Percentiles rank a stretch among this genome's conserved stretches.
These are phyloP conservation scores for Boletus putidus DNA, from an alignment of 1,284 basidiomycete species.

Conservation along the genomic window DNA sequence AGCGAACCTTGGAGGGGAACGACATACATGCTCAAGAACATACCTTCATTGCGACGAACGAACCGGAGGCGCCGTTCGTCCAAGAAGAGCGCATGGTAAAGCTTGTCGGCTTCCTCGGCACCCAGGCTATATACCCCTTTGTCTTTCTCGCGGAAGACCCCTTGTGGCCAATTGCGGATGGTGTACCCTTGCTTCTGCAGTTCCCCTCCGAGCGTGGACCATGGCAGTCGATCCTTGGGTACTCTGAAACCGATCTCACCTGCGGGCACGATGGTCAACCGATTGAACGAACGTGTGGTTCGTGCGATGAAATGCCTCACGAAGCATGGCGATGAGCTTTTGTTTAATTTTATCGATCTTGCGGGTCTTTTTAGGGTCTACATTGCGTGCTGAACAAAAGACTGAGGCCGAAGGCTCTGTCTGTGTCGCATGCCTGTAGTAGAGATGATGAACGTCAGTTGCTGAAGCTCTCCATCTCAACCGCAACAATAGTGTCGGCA, in stretches of 20 bases:
- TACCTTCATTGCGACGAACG: neutral
- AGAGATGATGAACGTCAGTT: neutral
- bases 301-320: neutral
- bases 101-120: neutral
- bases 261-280: neutral
- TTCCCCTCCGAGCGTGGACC: slow-evolving; percentile 11
- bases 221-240: slow-evolving; percentile 5
- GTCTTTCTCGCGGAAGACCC: neutral
- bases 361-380: neutral
- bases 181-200: neutral
- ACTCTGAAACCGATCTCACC: slow-evolving; percentile 4
- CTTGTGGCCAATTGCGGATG: slow-evolving; percentile 12
- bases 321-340: slow-evolving; percentile 11
- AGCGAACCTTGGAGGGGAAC: no score
- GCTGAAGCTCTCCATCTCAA: neutral
- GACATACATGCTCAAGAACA: no score
- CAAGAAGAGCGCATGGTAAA: slow-evolving; percentile 2
- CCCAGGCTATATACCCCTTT: neutral
- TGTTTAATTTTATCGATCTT: slow-evolving; percentile 9
- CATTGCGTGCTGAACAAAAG: neutral
- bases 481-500: no score
- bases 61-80: slow-evolving; percentile 2
- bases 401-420: neutral
- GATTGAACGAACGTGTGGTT: rapidly evolving
- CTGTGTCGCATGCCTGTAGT: neutral